These are phyloP conservation scores for Colletotrichum echinochloae DNA, from an alignment of 2,329 filamentous ascomycete genomes.

Conservation along the genomic window DNA sequence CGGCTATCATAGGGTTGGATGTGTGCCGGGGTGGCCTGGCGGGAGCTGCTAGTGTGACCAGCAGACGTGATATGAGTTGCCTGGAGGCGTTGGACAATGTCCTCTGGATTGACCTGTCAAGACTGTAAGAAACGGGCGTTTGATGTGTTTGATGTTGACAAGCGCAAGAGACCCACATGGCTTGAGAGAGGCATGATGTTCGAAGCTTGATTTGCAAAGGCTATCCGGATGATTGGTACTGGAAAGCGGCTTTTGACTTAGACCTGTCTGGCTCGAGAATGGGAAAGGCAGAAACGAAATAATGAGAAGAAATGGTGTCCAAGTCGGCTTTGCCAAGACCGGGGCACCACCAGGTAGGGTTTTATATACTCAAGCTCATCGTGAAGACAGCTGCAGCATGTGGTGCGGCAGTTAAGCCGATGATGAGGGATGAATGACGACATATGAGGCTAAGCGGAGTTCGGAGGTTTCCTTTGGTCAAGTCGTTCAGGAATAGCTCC, in stretches of 20 bases:
- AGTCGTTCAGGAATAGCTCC: neutral
- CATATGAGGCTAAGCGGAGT: conserved; percentile 28
- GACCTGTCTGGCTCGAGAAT: neutral
- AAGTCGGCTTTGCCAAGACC: conserved; percentile 8
- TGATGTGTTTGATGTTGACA: neutral
- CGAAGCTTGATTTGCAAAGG: neutral
- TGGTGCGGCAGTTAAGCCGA: conserved; percentile 4
- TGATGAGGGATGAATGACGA: conserved; percentile 38
- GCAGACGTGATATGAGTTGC: conserved; percentile 55
- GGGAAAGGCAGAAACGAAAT: neutral
- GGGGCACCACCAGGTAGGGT: conserved; percentile 1
- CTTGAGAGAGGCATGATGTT: conserved; percentile 39
- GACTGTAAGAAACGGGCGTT: neutral
- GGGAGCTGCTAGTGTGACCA: conserved; percentile 50
- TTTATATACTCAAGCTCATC: conserved; percentile 31
- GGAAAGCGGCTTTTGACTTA: neutral
- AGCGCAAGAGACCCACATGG: conserved; percentile 22
- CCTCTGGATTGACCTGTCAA: conserved; percentile 63
- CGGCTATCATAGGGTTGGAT: conserved; percentile 68
- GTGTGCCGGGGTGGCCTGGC: conserved; percentile 59
- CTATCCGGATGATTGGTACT: neutral
- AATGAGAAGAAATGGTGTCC: conserved; percentile 1
- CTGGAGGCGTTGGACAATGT: conserved; percentile 65
- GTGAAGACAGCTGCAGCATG: neutral
- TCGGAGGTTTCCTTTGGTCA: conserved; percentile 10